A percentile compares a stretch with the other conserved stretches of the same genome.
phyloP scores from a whole-genome alignment of 1,139 yeast species.

The Hansenula anomala region DNA sequence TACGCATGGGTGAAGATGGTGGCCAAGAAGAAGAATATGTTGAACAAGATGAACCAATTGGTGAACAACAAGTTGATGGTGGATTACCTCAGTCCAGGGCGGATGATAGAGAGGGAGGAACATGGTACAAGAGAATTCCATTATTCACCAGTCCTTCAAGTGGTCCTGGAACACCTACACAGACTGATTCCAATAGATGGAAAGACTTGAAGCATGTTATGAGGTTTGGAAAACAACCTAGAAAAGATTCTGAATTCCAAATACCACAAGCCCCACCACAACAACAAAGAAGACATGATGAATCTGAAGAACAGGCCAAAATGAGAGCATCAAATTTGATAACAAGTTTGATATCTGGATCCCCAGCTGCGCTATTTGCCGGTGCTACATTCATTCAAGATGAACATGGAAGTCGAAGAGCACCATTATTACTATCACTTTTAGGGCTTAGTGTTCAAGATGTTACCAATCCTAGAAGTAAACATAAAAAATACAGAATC shows the following conservation, averaged over 20 bases:
- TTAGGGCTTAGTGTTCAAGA: constrained; percentile 61
- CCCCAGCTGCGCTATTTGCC: constrained; percentile 73
- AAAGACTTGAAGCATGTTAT: constrained; percentile 22
- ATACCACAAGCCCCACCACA: background rate
- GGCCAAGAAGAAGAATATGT: background rate
- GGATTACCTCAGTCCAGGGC: background rate
- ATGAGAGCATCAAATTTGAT: constrained; percentile 54
- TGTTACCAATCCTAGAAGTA: constrained; percentile 11
- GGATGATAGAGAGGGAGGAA: constrained; percentile 16
- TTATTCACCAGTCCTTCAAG: background rate
- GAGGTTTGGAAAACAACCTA: constrained; percentile 16
- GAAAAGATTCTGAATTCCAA: constrained; percentile 4
- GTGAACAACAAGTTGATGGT: background rate
- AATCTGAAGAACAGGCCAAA: constrained; percentile 19
- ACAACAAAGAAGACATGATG: constrained; percentile 7
- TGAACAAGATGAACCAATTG: background rate
- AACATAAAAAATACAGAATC: constrained; percentile 43
- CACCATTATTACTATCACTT: constrained; percentile 75
- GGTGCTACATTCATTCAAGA: constrained; percentile 75
- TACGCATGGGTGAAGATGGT: background rate
- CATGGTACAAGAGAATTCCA: constrained; percentile 18
- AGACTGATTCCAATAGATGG: constrained; percentile 16
- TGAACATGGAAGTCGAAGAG: constrained; percentile 72
- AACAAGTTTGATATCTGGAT: constrained; percentile 62
- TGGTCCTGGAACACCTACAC: background rate